A percentile compares a stretch with the other conserved stretches of the same genome.
Evolutionary conservation across 345 rosid genomes (phyloP).

Genomic region (Eucalyptus caleyi): DNA sequence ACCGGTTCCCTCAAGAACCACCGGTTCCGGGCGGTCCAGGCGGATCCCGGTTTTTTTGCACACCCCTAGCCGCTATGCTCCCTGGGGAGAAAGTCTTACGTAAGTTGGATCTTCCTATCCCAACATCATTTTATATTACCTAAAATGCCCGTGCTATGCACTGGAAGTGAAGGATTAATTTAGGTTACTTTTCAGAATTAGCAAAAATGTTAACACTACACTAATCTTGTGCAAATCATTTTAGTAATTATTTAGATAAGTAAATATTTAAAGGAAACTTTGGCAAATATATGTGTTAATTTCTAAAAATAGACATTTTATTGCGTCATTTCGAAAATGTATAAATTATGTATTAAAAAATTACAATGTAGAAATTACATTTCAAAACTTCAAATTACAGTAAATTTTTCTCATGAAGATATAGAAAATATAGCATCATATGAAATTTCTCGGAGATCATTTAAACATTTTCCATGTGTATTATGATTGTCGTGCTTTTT

Average conservation of each 20-base stretch:
- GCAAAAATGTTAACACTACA: no score
- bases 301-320: not conserved
- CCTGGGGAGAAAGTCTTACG: not conserved
- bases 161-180: not conserved
- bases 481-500: not conserved
- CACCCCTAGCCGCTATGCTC: not conserved
- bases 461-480: not conserved
- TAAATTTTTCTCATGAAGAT: not conserved
- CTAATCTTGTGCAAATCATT: no score
- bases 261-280: not conserved
- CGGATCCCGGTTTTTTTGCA: no score
- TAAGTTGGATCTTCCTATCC: not conserved
- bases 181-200: not conserved
- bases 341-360: no score
- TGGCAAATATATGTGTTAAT: not conserved
- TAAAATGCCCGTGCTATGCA: not conserved
- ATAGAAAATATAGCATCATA: not conserved
- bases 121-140: not conserved
- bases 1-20: no score
- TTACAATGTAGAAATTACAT: not conserved
- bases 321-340: not conserved
- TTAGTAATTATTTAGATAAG: not conserved
- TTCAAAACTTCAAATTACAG: not conserved
- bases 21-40: no score
- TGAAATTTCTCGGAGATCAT: not conserved